Evolutionary conservation across 164 flowering plant species (phyloP).

Genomic region (Macadamia integrifolia): DNA sequence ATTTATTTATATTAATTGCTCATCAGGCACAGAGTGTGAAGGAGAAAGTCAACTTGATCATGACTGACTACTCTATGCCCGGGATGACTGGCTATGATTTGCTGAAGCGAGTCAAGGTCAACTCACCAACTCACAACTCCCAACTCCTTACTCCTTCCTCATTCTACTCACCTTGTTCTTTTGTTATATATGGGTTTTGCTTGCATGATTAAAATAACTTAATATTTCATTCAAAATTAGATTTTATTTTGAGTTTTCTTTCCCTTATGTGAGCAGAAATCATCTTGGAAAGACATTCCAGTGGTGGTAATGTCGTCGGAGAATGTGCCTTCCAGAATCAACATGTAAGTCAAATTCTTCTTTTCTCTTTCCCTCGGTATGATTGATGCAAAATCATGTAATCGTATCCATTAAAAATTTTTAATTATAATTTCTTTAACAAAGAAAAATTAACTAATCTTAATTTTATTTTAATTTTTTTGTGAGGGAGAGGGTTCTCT

Average conservation of each 20-base stretch:
- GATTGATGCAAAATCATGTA: background rate
- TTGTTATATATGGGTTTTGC: background rate
- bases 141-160: too few species aligned
- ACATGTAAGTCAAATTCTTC: slow-evolving; percentile 28
- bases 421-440: too few species aligned
- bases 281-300: slow-evolving; percentile 59
- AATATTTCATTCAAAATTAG: background rate
- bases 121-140: background rate
- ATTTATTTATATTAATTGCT: background rate
- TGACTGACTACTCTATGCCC: slow-evolving; percentile 65
- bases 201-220: background rate
- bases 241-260: background rate
- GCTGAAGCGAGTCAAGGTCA: slow-evolving; percentile 50
- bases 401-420: too few species aligned
- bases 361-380: too few species aligned
- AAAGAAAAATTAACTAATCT: too few species aligned
- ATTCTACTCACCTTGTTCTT: background rate
- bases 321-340: slow-evolving; percentile 61
- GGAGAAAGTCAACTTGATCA: slow-evolving; percentile 48
- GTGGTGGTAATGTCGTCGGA: slow-evolving; percentile 75
- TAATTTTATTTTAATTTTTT: too few species aligned
- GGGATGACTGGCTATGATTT: slow-evolving; percentile 64
- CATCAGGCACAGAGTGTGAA: slow-evolving; percentile 22
- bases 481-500: too few species aligned
- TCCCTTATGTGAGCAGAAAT: slow-evolving; percentile 33